Percentiles rank a stretch among this genome's conserved stretches.
Conservation (phyloP, 352 stramenopile genomes). For the Globisporangium nagaii region DNA sequence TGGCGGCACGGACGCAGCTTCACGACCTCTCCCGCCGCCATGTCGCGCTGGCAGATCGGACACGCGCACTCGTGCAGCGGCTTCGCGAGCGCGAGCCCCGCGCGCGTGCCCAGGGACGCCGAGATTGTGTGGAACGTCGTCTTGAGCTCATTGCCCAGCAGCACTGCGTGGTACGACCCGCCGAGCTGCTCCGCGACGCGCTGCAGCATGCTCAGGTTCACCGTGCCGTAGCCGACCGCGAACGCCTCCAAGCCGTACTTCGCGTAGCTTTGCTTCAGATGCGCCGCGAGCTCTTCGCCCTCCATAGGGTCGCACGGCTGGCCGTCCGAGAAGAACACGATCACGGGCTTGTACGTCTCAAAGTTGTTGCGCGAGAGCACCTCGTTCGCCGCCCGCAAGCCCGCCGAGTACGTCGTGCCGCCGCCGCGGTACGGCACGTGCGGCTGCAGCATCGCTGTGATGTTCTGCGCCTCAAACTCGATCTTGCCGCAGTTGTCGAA, state of each 20-base stretch:
- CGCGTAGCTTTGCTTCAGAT: slow-evolving; percentile 50
- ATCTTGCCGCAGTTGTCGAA: slow-evolving; percentile 42
- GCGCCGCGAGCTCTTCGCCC: slow-evolving; percentile 43
- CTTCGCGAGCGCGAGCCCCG: slow-evolving; percentile 52
- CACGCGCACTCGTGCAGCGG: slow-evolving; percentile 44
- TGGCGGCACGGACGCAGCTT: slow-evolving; percentile 40
- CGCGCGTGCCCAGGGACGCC: slow-evolving; percentile 53
- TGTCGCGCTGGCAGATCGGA: slow-evolving; percentile 56
- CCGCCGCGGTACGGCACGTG: slow-evolving; percentile 29
- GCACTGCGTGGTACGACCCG: slow-evolving; percentile 55
- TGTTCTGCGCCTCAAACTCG: slow-evolving; percentile 44
- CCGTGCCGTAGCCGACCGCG: slow-evolving; percentile 60
- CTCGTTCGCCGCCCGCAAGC: slow-evolving; percentile 50
- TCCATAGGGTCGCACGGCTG: slow-evolving; percentile 37
- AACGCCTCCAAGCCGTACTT: slow-evolving; percentile 60
- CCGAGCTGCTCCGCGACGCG: slow-evolving; percentile 45
- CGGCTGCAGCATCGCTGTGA: slow-evolving; percentile 30
- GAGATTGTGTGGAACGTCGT: slow-evolving; percentile 74
- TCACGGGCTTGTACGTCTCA: slow-evolving; percentile 48
- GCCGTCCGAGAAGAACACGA: slow-evolving; percentile 81
- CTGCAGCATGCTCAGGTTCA: slow-evolving; percentile 61
- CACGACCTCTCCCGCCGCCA: slow-evolving; percentile 39
- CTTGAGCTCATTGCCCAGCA: slow-evolving; percentile 65
- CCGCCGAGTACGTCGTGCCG: slow-evolving; percentile 47
- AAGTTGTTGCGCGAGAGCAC: slow-evolving; percentile 65